A percentile compares a stretch with the other conserved stretches of the same genome.
Conservation (phyloP, 768 basidiomycete genomes). For the Naganishia kalamii region DNA sequence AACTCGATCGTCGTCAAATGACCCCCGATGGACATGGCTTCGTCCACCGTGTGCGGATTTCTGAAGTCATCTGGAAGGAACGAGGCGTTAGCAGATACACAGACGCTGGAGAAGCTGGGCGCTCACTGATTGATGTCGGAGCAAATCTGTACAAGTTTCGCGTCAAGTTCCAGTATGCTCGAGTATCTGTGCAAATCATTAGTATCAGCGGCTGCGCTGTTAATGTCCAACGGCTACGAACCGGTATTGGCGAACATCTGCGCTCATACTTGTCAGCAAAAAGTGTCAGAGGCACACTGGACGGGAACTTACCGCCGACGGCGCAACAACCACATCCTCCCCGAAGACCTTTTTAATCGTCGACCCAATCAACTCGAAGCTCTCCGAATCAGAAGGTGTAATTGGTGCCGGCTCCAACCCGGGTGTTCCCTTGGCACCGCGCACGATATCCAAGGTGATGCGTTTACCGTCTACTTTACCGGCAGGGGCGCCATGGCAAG, state of each 20-base stretch:
- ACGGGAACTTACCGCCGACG: constrained; percentile 21
- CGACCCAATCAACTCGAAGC: constrained; percentile 42
- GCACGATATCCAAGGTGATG: constrained; percentile 28
- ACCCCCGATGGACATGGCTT: constrained; percentile 40
- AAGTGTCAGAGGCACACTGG: background rate
- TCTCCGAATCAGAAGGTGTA: constrained; percentile 27
- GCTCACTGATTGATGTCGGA: constrained; percentile 36
- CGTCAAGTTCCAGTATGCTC: constrained; percentile 41
- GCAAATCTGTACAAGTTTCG: constrained; percentile 47
- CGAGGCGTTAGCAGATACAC: background rate
- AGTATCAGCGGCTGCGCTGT: constrained; percentile 17
- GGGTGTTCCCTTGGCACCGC: background rate
- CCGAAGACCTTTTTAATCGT: constrained; percentile 45
- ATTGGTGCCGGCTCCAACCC: constrained; percentile 42
- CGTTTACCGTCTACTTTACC: constrained; percentile 21
- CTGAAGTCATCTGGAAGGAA: constrained; percentile 20
- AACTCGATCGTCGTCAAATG: constrained; percentile 45
- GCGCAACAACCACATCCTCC: constrained; percentile 41
- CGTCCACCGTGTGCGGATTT: constrained; percentile 48
- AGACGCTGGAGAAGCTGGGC: background rate
- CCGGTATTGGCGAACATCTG: constrained; percentile 43
- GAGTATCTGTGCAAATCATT: constrained; percentile 18
- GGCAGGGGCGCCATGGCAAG: background rate
- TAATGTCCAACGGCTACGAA: background rate
- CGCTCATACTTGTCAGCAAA: background rate